These are phyloP conservation scores for Lachnellula hyalina DNA, from an alignment of 2,329 filamentous ascomycete species.

Conservation along the genomic window DNA sequence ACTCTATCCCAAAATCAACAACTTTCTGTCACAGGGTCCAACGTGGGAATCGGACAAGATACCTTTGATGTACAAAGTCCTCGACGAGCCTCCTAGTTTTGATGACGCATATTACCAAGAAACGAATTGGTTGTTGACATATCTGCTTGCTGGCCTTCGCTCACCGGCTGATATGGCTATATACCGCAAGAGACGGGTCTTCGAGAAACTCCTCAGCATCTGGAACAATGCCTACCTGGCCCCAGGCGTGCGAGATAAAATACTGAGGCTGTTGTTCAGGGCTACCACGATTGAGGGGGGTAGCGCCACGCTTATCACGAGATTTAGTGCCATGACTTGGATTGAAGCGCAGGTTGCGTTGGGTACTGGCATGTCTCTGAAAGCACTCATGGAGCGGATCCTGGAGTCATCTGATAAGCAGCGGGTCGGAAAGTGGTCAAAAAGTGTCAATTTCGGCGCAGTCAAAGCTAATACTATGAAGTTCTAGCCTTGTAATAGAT, in stretches of 20 bases:
- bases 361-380: constrained; percentile 43
- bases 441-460: constrained; percentile 26
- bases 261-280: constrained; percentile 58
- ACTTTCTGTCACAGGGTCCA: constrained; percentile 73
- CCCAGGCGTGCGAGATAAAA: constrained; percentile 46
- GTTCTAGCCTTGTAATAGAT: constrained; percentile 14
- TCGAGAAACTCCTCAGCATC: constrained; percentile 69
- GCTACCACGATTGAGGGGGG: constrained; percentile 64
- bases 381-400: constrained; percentile 51
- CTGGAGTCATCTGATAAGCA: constrained; percentile 62
- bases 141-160: constrained; percentile 63
- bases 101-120: constrained; percentile 71
- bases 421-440: constrained; percentile 64
- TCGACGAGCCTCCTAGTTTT: constrained; percentile 61
- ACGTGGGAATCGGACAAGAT: constrained; percentile 70
- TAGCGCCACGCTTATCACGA: constrained; percentile 73
- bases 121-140: constrained; percentile 67
- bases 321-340: constrained; percentile 72
- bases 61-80: constrained; percentile 60
- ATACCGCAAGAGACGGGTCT: constrained; percentile 58
- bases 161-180: constrained; percentile 54
- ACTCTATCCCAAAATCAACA: constrained; percentile 82
- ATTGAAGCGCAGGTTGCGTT: constrained; percentile 55
- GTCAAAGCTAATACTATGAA: constrained; percentile 26
- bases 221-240: constrained; percentile 63